Evolutionary conservation across 78 protist genomes (phyloP).

Genomic region (Dictyostelium intermedium): DNA sequence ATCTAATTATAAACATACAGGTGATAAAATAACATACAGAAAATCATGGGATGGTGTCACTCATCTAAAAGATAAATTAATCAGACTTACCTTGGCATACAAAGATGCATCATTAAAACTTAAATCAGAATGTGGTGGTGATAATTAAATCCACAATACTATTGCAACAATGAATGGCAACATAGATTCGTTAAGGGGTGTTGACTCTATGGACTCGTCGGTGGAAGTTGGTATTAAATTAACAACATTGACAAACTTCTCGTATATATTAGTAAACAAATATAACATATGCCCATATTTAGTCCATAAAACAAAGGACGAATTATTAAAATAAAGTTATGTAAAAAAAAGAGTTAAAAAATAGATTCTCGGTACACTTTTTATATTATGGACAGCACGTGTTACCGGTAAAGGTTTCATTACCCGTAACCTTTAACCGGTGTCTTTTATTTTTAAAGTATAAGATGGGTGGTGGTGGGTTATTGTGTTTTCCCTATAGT

Average conservation of each 20-base stretch:
- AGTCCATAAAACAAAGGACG: slow-evolving; percentile 13
- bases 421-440: too few relatives aligned
- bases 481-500: too few relatives aligned
- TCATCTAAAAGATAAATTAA: neutral
- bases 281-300: neutral
- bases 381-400: too few relatives aligned
- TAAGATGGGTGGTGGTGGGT: too few relatives aligned
- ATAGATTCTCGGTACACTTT: too few relatives aligned
- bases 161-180: slow-evolving; percentile 25
- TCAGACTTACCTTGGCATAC: neutral
- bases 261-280: neutral
- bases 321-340: slow-evolving; percentile 25
- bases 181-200: neutral
- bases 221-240: neutral
- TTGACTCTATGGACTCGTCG: neutral
- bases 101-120: slow-evolving; percentile 10
- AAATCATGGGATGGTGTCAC: neutral
- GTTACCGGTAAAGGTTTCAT: too few relatives aligned
- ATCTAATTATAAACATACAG: neutral
- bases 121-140: slow-evolving; percentile 4
- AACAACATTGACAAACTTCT: slow-evolving; percentile 12
- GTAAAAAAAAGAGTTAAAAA: too few relatives aligned
- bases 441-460: too few relatives aligned
- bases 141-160: slow-evolving; percentile 11
- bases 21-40: neutral